phyloP scores from a whole-genome alignment of 129 eudicot genomes.

The Pittosporum tobira region DNA sequence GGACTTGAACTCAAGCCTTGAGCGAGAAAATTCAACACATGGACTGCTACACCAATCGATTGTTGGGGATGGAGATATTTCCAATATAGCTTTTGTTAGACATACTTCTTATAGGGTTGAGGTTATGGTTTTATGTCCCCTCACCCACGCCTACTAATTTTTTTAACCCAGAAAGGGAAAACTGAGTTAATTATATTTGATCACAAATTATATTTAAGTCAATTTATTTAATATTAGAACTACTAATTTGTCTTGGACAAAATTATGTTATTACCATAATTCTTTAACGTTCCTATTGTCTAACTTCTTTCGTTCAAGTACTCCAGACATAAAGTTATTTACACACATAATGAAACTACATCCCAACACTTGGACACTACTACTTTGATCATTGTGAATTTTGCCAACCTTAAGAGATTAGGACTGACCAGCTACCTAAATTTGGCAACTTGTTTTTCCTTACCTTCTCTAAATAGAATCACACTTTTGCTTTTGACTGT shows the following conservation, averaged over 20 bases:
- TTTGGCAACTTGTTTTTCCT: neutral
- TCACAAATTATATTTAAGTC: too few species aligned
- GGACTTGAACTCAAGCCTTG: too few species aligned
- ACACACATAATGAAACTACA: neutral
- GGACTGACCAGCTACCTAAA: neutral
- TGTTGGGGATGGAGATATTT: too few species aligned
- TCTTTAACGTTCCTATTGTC: conserved; percentile 3
- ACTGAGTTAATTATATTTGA: too few species aligned
- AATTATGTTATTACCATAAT: neutral
- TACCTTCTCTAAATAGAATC: neutral
- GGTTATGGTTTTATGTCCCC: too few species aligned
- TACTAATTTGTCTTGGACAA: neutral
- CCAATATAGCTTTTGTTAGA: too few species aligned
- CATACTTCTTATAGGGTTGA: too few species aligned
- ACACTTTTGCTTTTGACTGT: neutral
- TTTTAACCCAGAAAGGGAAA: too few species aligned
- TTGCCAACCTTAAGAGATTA: neutral
- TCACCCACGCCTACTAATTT: too few species aligned
- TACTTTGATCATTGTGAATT: neutral
- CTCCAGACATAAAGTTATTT: neutral
- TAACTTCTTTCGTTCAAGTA: conserved; percentile 4
- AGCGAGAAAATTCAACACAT: too few species aligned
- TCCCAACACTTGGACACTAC: neutral
- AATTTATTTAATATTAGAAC: too few species aligned
- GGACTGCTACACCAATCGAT: too few species aligned